Conservation (phyloP, 108 stramenopile species). For the Pelagomonas calceolata region DNA sequence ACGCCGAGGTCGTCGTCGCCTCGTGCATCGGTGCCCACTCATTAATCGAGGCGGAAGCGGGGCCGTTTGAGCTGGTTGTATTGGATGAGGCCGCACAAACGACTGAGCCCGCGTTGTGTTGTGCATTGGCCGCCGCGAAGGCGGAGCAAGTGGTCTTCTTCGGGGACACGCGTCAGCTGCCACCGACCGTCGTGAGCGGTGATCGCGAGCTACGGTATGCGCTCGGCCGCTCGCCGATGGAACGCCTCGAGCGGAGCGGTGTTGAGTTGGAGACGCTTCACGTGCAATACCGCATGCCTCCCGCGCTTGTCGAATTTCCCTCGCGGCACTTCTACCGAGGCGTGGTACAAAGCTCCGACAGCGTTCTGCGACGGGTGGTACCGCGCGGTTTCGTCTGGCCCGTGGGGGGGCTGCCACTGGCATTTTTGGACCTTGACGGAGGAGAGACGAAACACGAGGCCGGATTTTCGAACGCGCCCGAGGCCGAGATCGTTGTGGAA, state of each 20-base stretch:
- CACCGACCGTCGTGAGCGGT: constrained; percentile 45
- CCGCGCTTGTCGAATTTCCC: constrained; percentile 42
- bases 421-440: constrained; percentile 44
- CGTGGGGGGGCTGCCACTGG: constrained; percentile 30
- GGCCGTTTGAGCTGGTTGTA: constrained; percentile 42
- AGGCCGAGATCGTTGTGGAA: constrained; percentile 32
- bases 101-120: constrained; percentile 56
- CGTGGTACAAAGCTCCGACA: constrained; percentile 29
- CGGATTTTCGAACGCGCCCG: constrained; percentile 47
- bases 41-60: too few relatives aligned
- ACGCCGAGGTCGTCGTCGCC: constrained; percentile 54
- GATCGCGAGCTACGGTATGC: constrained; percentile 29
- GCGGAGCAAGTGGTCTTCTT: constrained; percentile 51
- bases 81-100: constrained; percentile 64
- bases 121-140: constrained; percentile 44
- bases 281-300: constrained; percentile 57
- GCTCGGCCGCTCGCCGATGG: constrained; percentile 56
- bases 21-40: constrained; percentile 32
- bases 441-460: constrained; percentile 41
- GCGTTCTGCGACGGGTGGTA: not conserved
- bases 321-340: constrained; percentile 56
- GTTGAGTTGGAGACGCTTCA: constrained; percentile 31
- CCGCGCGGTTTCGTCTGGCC: constrained; percentile 58
- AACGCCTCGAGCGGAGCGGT: constrained; percentile 44
- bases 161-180: constrained; percentile 59